Evolutionary conservation across 2,329 filamentous ascomycete species (phyloP).

Genomic region (Remersonia thermophila): DNA sequence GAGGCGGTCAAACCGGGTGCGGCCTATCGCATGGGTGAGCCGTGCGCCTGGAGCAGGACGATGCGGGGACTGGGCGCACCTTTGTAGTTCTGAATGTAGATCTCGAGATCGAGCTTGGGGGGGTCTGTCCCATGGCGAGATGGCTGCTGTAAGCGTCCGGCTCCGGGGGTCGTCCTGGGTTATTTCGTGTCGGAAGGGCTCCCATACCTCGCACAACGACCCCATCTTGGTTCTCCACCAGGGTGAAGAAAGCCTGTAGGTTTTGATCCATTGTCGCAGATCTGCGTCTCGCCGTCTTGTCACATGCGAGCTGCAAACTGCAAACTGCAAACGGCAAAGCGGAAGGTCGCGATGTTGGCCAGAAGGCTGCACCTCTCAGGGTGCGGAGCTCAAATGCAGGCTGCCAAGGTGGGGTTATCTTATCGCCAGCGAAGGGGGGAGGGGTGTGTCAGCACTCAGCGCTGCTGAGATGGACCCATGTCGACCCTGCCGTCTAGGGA

Average conservation of each 20-base stretch:
- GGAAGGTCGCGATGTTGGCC: too few relatives aligned
- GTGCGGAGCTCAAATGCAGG: too few relatives aligned
- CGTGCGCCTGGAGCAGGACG: background rate
- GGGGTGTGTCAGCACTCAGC: too few relatives aligned
- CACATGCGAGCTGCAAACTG: too few relatives aligned
- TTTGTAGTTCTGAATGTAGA: constrained; percentile 80
- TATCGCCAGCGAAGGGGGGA: too few relatives aligned
- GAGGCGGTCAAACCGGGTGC: constrained; percentile 70
- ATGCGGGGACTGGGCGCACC: constrained; percentile 37
- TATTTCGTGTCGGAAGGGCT: background rate
- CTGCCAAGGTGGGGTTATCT: too few relatives aligned
- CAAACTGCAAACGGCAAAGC: too few relatives aligned
- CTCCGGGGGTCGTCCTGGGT: background rate
- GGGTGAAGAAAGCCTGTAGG: constrained; percentile 32
- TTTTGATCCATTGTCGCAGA: constrained; percentile 26
- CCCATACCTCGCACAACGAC: constrained; percentile 35
- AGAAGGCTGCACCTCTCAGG: too few relatives aligned
- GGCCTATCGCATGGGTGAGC: constrained; percentile 39
- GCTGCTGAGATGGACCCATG: too few relatives aligned
- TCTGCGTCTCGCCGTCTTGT: background rate
- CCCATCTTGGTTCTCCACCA: constrained; percentile 33
- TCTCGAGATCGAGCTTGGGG: constrained; percentile 83
- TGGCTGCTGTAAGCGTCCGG: background rate
- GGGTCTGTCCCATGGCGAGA: constrained; percentile 38
- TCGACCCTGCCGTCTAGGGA: too few relatives aligned